Evolutionary conservation across 192 early-diverging fungal species (phyloP), one percentile per base, ranked within the genome.

Genomic region (Coemansia sp.): DNA sequence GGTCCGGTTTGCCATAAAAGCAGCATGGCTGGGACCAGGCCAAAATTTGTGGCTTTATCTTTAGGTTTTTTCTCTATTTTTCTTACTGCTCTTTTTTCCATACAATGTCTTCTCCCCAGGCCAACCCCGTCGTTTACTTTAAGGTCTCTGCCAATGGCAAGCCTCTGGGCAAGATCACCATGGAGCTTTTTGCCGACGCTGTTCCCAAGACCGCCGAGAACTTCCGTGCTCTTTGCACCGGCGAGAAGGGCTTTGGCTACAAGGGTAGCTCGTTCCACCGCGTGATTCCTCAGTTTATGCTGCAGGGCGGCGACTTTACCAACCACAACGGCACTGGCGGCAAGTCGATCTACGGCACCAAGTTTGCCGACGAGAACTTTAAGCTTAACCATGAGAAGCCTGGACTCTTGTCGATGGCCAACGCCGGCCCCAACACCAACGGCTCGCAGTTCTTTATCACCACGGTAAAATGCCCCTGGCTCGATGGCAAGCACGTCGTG

Each of bases 131-230:
- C 25, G 80, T 82, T 16, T 84, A 73, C 64, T 84, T 84, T 58
- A 71, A 84, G 30, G 62, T 84, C 45, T 23, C 75, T 14, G 69
- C 65, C 28, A 62, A 72, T n/a, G 58, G 42, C 23, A 58, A 51
- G 46, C 36, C 60, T 11, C 19, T 71, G 30, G 77, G 82, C n/a
- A 57, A 48, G n/a, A 73, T 83, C 58, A 60, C 48, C 30, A 68
- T 83, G 42, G 76, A 66, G 64, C 70, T 83, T 25, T 88, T 88
- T 79, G 83, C 82, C 46, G 89, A 97, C 63, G 85, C 88, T 32
- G 88, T 89, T 19, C 96, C 96, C 71, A 89, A 87, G 83, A 97
- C 95, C 22, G 89, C 90, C 35, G 91, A 97, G 82, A 98, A 98
- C 88, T 98, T 98, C 82, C 85, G 87, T 35, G 83, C 83, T 39